A percentile compares a stretch with the other conserved stretches of the same genome.
phyloP scores from a whole-genome alignment of 2,329 filamentous ascomycete genomes.

The Cladosporium colombiae region DNA sequence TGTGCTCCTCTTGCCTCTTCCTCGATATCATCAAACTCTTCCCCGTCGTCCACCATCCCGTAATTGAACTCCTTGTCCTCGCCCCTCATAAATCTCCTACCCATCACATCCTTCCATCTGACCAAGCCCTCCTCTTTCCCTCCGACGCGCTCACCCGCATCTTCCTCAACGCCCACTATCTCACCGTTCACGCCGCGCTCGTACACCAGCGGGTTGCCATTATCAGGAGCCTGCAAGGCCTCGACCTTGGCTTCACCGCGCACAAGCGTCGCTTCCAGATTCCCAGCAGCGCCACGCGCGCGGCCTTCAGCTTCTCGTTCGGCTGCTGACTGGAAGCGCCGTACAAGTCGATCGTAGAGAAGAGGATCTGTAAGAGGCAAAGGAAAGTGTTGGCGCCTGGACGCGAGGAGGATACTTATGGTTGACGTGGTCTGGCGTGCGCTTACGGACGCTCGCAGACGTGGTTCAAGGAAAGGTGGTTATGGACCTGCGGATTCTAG shows the following conservation, averaged over 20 bases:
- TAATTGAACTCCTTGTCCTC: conserved; percentile 81
- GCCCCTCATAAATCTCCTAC: conserved; percentile 72
- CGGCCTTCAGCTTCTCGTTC: conserved; percentile 75
- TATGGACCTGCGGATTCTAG: conserved; percentile 61
- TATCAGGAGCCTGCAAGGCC: conserved; percentile 57
- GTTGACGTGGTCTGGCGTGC: not conserved
- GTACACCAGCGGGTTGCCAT: conserved; percentile 53
- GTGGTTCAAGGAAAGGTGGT: conserved; percentile 2
- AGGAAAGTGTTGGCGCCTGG: conserved; percentile 19
- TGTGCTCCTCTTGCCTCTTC: conserved; percentile 63
- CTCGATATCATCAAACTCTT: conserved; percentile 68
- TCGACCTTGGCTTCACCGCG: conserved; percentile 75
- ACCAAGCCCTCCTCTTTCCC: conserved; percentile 27
- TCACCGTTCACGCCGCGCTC: conserved; percentile 54
- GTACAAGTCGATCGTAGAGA: conserved; percentile 78
- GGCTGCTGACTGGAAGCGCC: conserved; percentile 70
- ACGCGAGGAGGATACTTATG: conserved; percentile 5
- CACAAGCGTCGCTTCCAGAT: conserved; percentile 74
- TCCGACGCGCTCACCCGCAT: conserved; percentile 8
- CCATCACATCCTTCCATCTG: conserved; percentile 72
- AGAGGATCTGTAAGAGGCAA: conserved; percentile 61
- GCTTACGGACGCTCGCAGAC: not conserved
- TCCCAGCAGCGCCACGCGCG: conserved; percentile 74
- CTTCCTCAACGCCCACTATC: conserved; percentile 56
- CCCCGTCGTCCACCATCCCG: conserved; percentile 65